Evolutionary conservation across 2,329 filamentous ascomycete genomes (phyloP), one percentile per base, ranked within the genome.

Genomic region (Aspergillus fumigatus): DNA sequence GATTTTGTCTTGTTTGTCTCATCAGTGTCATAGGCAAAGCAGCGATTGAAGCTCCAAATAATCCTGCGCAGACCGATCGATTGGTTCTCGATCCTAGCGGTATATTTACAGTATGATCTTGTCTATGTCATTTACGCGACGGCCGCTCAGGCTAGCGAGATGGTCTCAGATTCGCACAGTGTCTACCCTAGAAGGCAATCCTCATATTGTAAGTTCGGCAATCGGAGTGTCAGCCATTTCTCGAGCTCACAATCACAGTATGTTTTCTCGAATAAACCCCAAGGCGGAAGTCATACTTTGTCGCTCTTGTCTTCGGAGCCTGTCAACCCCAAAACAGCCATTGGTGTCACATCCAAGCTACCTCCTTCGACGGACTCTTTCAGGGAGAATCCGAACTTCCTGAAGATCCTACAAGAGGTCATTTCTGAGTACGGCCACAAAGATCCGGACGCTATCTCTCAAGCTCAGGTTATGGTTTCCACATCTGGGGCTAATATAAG

Each of bases 381-480:
- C 60, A 77, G 70, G 29, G 79, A 84, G 62, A 87, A 87, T 66
- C 77, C 75, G 0, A 70, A 75, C 3, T 86, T 87, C 68, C 71
- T 85, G 21, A 66, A 73, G 10, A 80, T 84, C 51, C 71, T 87
- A 0, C 82, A 85, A 62, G 77, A 79, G 3, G 80, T 85, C 6
- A 73, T 86, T 54, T 71, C 77, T 27, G 70, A 80, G 38, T 71
- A 85, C 66, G 84, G 83, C 1, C 73, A 77, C 21, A 67, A 79
- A 51, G 84, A 87, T 58, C 82, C 83, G 0, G 77, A 79, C 21
- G 79, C 85, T 10, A 75, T 82, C 59, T 80, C 80, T 2, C 82
- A 86, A 70, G 84, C 84, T 3, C 77, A 81, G 41, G 81, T 83
- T 53, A 86, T 84, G 75, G 80, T 80, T 4, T 85, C 83, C 2